Conservation (phyloP, 345 rosid species). For the Heritiera littoralis region DNA sequence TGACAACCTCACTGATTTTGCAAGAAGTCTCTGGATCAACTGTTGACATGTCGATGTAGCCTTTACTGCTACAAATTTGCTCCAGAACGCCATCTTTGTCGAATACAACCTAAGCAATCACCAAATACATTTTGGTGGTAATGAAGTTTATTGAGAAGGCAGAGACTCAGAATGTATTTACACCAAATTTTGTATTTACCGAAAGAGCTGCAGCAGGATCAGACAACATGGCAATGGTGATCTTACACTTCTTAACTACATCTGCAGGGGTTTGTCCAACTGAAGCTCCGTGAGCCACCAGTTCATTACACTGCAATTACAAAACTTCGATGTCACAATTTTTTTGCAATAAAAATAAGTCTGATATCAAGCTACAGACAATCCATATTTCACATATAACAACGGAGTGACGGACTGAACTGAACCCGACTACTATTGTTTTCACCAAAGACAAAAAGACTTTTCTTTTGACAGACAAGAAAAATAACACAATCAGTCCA, state of each 20-base stretch:
- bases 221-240: constrained; percentile 84
- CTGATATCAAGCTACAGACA: neutral
- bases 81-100: constrained; percentile 82
- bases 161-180: neutral
- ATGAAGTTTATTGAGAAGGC: neutral
- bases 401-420: neutral
- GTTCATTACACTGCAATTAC: constrained; percentile 72
- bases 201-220: constrained; percentile 91
- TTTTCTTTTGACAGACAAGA: neutral
- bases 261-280: constrained; percentile 82
- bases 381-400: neutral
- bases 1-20: constrained; percentile 67
- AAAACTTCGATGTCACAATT: neutral
- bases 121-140: neutral
- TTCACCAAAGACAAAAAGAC: neutral
- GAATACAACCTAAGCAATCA: constrained; percentile 70
- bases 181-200: constrained; percentile 34
- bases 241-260: constrained; percentile 81
- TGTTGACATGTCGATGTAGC: constrained; percentile 94
- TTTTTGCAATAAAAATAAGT: neutral
- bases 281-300: constrained; percentile 79
- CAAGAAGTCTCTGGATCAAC: constrained; percentile 85
- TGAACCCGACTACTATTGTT: neutral
- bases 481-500: neutral
- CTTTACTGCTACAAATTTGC: constrained; percentile 63